Evolutionary conservation across 225 moss, liverwort and hornwort species (phyloP), one percentile per base, ranked within the genome.

Genomic region (Physcomitrellopsis africana): DNA sequence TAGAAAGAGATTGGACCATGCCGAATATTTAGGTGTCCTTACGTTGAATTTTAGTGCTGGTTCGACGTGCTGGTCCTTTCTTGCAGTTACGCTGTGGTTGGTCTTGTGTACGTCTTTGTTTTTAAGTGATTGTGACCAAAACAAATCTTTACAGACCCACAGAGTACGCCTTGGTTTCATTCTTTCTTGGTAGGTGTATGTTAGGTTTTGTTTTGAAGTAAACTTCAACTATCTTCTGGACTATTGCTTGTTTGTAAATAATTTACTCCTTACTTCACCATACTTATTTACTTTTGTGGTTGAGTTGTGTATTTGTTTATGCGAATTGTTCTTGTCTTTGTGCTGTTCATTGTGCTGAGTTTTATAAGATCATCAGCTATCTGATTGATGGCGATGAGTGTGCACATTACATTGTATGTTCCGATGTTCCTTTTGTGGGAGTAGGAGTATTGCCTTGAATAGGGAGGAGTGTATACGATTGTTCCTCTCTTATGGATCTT

Each of bases 121-220:
- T n/a, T n/a, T n/a, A n/a, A n/a, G n/a, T n/a, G n/a, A n/a, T n/a
- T n/a, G n/a, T n/a, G n/a, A n/a, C n/a, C n/a, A n/a, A n/a, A n/a
- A n/a, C n/a, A n/a, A n/a, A n/a, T n/a, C n/a, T n/a, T n/a, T n/a
- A n/a, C n/a, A n/a, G n/a, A n/a, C n/a, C n/a, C n/a, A n/a, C n/a
- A n/a, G n/a, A n/a, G n/a, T n/a, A n/a, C n/a, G n/a, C 46, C 44
- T 52, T 49, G 41, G 37, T 57, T 46, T 5, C 59, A 45, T 71
- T 72, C 53, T 66, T 51, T 60, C 63, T 60, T 60, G 52, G 53
- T 67, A 57, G 59, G 66, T 60, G 43, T 32, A 13, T 62, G 72
- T 76, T 76, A 77, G 55, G 76, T 81, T 81, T 37, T 66, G 22
- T 15, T 42, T 53, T 63, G 68, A 47, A 37, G 32, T 37, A 7